A percentile compares a stretch with the other conserved stretches of the same genome.
Evolutionary conservation across 108 stramenopile genomes (phyloP).

Genomic region (Pseudonitzschia delicatissima): DNA sequence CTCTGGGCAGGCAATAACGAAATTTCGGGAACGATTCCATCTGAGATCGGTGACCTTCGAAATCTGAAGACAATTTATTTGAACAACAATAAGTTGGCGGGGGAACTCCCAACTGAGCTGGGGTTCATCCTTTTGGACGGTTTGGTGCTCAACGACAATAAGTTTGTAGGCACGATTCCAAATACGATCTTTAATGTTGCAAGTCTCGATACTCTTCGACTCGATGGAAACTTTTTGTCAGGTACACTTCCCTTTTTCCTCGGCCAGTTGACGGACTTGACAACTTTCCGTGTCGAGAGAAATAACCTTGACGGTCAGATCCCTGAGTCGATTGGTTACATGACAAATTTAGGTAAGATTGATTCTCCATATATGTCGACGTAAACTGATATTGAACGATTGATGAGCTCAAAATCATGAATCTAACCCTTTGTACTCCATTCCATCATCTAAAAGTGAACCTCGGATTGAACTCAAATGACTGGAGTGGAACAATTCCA

Average conservation of each 20-base stretch:
- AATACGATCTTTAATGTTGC: constrained; percentile 48
- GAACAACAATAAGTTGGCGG: constrained; percentile 8
- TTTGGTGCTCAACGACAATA: constrained; percentile 34
- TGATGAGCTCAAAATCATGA: neutral
- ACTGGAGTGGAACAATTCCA: constrained; percentile 48
- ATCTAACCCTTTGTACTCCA: neutral
- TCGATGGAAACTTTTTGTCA: constrained; percentile 60
- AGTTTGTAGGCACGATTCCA: constrained; percentile 40
- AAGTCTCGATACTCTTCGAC: constrained; percentile 21
- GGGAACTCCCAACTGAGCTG: constrained; percentile 19
- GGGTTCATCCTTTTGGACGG: constrained; percentile 29
- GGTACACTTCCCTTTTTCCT: constrained; percentile 57
- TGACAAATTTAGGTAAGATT: constrained; percentile 29
- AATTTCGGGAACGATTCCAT: constrained; percentile 7
- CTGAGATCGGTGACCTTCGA: constrained; percentile 9
- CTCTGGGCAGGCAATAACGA: constrained; percentile 19
- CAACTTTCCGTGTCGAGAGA: constrained; percentile 38
- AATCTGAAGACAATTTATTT: constrained; percentile 18
- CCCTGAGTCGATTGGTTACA: constrained; percentile 25
- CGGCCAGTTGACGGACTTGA: constrained; percentile 27
- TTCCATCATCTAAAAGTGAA: neutral
- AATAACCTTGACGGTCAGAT: constrained; percentile 44
- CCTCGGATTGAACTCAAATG: constrained; percentile 32
- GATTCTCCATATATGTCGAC: neutral
- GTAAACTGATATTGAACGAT: too few species aligned